Conservation (phyloP, 1,139 yeast species). For the Debaryomyces subglobosus region DNA sequence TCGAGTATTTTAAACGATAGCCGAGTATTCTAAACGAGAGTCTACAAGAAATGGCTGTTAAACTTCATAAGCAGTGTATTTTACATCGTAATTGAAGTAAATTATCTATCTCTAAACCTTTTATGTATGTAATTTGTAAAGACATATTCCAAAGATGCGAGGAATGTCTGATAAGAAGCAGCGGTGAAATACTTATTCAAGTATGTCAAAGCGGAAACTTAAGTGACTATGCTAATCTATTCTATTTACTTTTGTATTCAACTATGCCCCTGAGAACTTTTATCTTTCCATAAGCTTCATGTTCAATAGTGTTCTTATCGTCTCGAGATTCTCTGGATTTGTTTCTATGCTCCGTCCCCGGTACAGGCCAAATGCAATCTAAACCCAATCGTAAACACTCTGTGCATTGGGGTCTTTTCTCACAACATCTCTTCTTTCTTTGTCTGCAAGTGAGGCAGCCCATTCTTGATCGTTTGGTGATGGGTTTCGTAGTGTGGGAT, state of each 20-base stretch:
- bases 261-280: slow-evolving; percentile 66
- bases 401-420: slow-evolving; percentile 43
- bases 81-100: too few species aligned
- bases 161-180: not conserved
- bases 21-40: not conserved
- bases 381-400: slow-evolving; percentile 47
- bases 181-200: not conserved
- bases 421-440: slow-evolving; percentile 50
- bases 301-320: slow-evolving; percentile 50
- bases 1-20: not conserved
- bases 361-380: slow-evolving; percentile 53
- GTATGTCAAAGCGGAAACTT: not conserved
- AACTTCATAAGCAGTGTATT: not conserved
- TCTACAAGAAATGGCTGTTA: not conserved
- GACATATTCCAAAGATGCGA: not conserved
- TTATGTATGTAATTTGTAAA: not conserved
- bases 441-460: slow-evolving; percentile 52
- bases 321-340: slow-evolving; percentile 52
- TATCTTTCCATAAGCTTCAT: slow-evolving; percentile 60
- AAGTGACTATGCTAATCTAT: not conserved
- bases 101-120: not conserved
- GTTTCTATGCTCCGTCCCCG: slow-evolving; percentile 52
- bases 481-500: not conserved
- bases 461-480: slow-evolving; percentile 41
- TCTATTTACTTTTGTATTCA: slow-evolving; percentile 36